phyloP scores from a whole-genome alignment of 2,329 filamentous ascomycete genomes.

The Fusarium pseudonygamai region DNA sequence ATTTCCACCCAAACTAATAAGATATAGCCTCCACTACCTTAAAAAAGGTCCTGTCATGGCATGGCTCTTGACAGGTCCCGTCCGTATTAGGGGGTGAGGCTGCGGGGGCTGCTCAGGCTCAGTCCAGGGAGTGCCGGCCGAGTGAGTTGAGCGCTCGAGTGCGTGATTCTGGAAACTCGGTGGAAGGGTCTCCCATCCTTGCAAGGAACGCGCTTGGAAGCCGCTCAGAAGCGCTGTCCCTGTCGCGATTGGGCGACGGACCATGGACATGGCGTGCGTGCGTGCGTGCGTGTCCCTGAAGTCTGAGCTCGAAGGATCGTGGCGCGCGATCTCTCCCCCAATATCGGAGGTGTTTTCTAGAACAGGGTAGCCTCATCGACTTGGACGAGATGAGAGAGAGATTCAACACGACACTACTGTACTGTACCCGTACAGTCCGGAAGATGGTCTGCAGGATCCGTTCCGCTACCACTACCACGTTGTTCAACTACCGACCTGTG shows the following conservation, averaged over 20 bases:
- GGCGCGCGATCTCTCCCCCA: conserved; percentile 27
- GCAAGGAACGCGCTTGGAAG: conserved; percentile 39
- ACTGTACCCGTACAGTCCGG: conserved; percentile 9
- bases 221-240: conserved; percentile 26
- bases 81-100: conserved; percentile 7
- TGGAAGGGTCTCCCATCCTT: conserved; percentile 37
- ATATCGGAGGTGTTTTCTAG: conserved; percentile 39
- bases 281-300: background rate
- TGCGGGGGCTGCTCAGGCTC: background rate
- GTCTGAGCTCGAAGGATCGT: conserved; percentile 31
- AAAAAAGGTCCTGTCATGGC: conserved; percentile 1
- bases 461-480: conserved; percentile 20
- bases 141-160: conserved; percentile 1
- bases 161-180: conserved; percentile 36
- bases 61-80: conserved; percentile 19
- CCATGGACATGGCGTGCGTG: conserved; percentile 1
- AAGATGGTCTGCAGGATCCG: conserved; percentile 24
- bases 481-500: conserved; percentile 36
- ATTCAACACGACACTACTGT: conserved; percentile 8
- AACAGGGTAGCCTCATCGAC: conserved; percentile 36
- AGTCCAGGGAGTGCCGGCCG: conserved; percentile 30
- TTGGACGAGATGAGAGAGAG: conserved; percentile 2
- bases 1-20: conserved; percentile 15
- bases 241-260: conserved; percentile 17
- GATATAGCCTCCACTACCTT: conserved; percentile 7